Conservation (phyloP, 176 grass and related monocot genomes). For the Musa troglodytarum region DNA sequence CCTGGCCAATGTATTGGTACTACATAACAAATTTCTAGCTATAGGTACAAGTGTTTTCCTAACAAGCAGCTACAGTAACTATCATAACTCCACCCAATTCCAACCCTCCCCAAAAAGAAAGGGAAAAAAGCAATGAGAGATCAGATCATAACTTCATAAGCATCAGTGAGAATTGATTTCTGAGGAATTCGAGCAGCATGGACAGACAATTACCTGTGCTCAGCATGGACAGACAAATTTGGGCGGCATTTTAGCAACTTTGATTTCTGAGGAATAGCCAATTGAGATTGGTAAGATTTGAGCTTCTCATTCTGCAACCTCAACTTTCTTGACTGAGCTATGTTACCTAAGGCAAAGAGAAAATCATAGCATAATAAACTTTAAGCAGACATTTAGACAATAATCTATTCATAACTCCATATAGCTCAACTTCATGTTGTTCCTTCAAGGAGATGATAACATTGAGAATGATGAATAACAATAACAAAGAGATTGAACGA, state of each 20-base stretch:
- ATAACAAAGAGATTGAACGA: too few species aligned
- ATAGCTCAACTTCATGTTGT: too few species aligned
- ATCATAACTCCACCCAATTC: too few species aligned
- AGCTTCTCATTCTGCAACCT: conserved; percentile 5
- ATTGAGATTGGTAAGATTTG: conserved; percentile 12
- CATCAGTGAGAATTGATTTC: background rate
- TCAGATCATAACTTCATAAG: background rate
- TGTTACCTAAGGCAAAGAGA: background rate
- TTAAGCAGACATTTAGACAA: too few species aligned
- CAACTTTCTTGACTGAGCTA: background rate
- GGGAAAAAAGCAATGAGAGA: background rate
- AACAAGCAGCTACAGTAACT: background rate
- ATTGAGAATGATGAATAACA: too few species aligned
- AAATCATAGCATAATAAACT: background rate
- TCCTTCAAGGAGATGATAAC: too few species aligned
- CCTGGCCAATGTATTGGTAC: too few species aligned
- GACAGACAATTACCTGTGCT: conserved; percentile 28
- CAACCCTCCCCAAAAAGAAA: too few species aligned
- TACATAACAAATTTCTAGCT: background rate
- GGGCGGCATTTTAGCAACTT: background rate
- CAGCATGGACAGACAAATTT: conserved; percentile 30
- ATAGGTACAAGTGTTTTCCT: background rate
- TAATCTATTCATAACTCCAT: too few species aligned
- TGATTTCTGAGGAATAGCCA: conserved; percentile 17
- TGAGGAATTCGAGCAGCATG: background rate